A percentile compares a stretch with the other conserved stretches of the same genome.
These are phyloP conservation scores for Hansenula lynferdii DNA, from an alignment of 1,139 yeast genomes.

Conservation along the genomic window DNA sequence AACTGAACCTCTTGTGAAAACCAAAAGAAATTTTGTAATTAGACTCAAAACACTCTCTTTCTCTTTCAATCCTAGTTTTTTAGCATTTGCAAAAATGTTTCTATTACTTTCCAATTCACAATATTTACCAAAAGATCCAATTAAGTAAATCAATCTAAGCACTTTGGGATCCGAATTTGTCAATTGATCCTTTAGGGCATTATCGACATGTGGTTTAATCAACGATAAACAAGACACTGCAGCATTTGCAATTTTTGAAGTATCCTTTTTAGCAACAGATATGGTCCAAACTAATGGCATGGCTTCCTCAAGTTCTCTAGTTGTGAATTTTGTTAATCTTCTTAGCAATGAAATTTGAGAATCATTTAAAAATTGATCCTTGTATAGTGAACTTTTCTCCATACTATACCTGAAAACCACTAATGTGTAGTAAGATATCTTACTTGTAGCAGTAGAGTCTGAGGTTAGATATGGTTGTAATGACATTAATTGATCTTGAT, in stretches of 20 bases:
- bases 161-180: slow-evolving; percentile 39
- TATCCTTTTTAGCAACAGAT: slow-evolving; percentile 40
- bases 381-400: slow-evolving; percentile 37
- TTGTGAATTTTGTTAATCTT: slow-evolving; percentile 53
- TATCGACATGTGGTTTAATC: slow-evolving; percentile 38
- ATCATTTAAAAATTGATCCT: slow-evolving; percentile 44
- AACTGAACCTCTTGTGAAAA: slow-evolving; percentile 38
- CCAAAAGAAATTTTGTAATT: slow-evolving; percentile 49
- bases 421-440: slow-evolving; percentile 42
- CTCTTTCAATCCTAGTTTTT: slow-evolving; percentile 38
- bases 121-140: slow-evolving; percentile 67
- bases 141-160: slow-evolving; percentile 51
- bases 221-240: slow-evolving; percentile 53
- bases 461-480: slow-evolving; percentile 57
- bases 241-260: slow-evolving; percentile 50
- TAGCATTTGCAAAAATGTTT: slow-evolving; percentile 32
- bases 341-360: slow-evolving; percentile 49
- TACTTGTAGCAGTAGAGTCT: slow-evolving; percentile 34
- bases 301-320: slow-evolving; percentile 60
- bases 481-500: slow-evolving; percentile 60
- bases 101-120: slow-evolving; percentile 52
- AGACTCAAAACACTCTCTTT: slow-evolving; percentile 53
- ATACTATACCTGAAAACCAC: slow-evolving; percentile 49
- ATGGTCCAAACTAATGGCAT: slow-evolving; percentile 63
- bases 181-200: slow-evolving; percentile 23